phyloP scores from a whole-genome alignment of 257 asterid genomes.

The Plantago ovata region DNA sequence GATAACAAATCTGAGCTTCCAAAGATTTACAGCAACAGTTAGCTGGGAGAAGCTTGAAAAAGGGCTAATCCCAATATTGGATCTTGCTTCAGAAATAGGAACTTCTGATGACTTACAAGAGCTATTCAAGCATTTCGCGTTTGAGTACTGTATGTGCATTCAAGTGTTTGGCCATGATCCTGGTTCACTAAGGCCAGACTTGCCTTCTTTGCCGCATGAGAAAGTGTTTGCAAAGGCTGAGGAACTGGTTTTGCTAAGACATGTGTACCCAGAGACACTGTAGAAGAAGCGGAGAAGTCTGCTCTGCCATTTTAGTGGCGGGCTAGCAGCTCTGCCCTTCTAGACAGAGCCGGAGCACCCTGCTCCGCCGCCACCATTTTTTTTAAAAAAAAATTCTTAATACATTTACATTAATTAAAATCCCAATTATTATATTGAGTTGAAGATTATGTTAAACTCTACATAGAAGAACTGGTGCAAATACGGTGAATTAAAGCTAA shows the following conservation, averaged over 20 bases:
- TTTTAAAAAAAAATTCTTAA: too few species aligned
- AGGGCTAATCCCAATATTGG: constrained; percentile 28
- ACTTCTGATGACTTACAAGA: constrained; percentile 33
- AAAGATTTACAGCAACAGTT: not conserved
- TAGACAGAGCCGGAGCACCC: too few species aligned
- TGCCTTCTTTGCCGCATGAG: constrained; percentile 25
- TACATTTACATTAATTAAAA: too few species aligned
- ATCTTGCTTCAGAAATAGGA: constrained; percentile 15
- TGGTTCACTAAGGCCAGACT: constrained; percentile 3
- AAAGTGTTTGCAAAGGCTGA: constrained; percentile 29
- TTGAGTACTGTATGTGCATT: constrained; percentile 28
- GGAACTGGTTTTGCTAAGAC: constrained; percentile 25
- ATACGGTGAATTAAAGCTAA: too few species aligned
- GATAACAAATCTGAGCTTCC: constrained; percentile 17
- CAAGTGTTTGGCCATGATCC: constrained; percentile 35
- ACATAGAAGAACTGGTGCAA: too few species aligned
- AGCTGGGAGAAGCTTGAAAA: constrained; percentile 19
- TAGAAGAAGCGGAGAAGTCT: too few species aligned
- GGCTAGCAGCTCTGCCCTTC: too few species aligned
- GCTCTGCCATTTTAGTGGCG: too few species aligned
- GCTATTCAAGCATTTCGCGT: constrained; percentile 24
- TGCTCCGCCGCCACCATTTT: too few species aligned
- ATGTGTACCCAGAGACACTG: constrained; percentile 20
- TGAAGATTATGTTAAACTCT: too few species aligned
- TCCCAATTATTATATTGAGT: too few species aligned